phyloP scores from a whole-genome alignment of 306 rosid genomes.

The Phaseolus lunatus region DNA sequence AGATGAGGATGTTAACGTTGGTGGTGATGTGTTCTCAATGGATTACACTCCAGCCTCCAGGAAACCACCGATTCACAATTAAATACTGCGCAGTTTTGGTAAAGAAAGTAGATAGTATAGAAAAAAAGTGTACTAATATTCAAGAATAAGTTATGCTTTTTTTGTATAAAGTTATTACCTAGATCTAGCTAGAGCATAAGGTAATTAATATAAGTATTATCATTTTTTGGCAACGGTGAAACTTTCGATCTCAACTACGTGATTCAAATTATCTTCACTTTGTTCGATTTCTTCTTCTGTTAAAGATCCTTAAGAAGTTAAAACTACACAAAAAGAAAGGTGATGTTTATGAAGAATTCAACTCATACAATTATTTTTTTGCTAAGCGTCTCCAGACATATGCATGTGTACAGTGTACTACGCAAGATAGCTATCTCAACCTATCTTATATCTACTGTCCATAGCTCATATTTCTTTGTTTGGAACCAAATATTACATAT shows the following conservation, averaged over 20 bases:
- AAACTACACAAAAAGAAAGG: background rate
- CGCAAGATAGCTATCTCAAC: background rate
- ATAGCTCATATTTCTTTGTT: background rate
- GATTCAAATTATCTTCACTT: slow-evolving; percentile 1
- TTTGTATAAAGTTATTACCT: slow-evolving; percentile 8
- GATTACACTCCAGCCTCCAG: slow-evolving; percentile 85
- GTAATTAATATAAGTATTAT: slow-evolving; percentile 16
- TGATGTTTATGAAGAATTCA: background rate
- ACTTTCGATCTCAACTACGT: background rate
- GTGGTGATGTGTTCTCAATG: slow-evolving; percentile 62
- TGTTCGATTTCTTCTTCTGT: background rate
- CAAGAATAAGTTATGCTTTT: background rate
- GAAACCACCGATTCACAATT: slow-evolving; percentile 96
- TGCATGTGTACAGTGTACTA: slow-evolving; percentile 28
- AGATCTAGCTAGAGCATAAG: slow-evolving; percentile 21
- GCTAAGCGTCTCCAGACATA: background rate
- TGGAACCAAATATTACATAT: background rate
- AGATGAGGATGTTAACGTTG: slow-evolving; percentile 49
- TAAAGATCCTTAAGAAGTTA: background rate
- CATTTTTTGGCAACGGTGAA: background rate
- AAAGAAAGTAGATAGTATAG: background rate
- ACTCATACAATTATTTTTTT: background rate
- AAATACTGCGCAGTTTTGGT: slow-evolving; percentile 34
- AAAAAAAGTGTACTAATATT: slow-evolving; percentile 7
- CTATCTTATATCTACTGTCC: slow-evolving; percentile 1